Evolutionary conservation across 2,329 filamentous ascomycete genomes (phyloP).

Genomic region (Hypocreales sp.): DNA sequence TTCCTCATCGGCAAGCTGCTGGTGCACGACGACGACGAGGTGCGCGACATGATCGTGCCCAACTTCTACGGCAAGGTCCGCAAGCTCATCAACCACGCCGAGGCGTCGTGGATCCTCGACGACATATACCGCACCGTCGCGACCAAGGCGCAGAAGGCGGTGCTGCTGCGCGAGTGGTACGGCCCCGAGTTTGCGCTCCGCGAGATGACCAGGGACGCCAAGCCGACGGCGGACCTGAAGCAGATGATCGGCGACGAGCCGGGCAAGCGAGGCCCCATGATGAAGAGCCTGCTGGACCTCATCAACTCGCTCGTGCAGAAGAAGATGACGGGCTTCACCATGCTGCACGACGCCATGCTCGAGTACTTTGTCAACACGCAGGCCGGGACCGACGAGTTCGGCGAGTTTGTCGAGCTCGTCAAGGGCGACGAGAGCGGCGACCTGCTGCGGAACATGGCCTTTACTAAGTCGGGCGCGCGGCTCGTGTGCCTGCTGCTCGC

Average conservation of each 20-base stretch:
- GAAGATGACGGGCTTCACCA: slow-evolving; percentile 91
- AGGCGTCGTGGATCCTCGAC: slow-evolving; percentile 94
- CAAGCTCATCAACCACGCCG: slow-evolving; percentile 86
- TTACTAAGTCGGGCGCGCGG: slow-evolving; percentile 76
- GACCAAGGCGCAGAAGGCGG: slow-evolving; percentile 71
- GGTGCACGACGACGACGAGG: slow-evolving; percentile 77
- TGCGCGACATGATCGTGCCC: slow-evolving; percentile 75
- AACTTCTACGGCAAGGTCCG: slow-evolving; percentile 93
- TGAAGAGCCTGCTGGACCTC: slow-evolving; percentile 71
- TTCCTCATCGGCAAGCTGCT: slow-evolving; percentile 93
- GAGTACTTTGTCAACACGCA: slow-evolving; percentile 82
- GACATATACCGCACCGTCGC: slow-evolving; percentile 88
- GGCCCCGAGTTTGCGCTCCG: slow-evolving; percentile 83
- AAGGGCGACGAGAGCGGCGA: slow-evolving; percentile 88
- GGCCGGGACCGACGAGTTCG: slow-evolving; percentile 64
- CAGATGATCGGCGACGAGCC: slow-evolving; percentile 62
- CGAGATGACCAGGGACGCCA: slow-evolving; percentile 37
- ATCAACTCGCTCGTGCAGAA: slow-evolving; percentile 93
- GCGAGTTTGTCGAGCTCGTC: slow-evolving; percentile 76
- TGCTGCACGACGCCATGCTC: slow-evolving; percentile 95
- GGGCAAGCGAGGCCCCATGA: slow-evolving; percentile 74
- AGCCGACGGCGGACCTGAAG: slow-evolving; percentile 52
- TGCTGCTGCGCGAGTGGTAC: slow-evolving; percentile 87
- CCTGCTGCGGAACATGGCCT: slow-evolving; percentile 86
- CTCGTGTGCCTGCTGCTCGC: slow-evolving; percentile 72